Conservation (phyloP, 257 asterid genomes). For the Agastache rugosa region DNA sequence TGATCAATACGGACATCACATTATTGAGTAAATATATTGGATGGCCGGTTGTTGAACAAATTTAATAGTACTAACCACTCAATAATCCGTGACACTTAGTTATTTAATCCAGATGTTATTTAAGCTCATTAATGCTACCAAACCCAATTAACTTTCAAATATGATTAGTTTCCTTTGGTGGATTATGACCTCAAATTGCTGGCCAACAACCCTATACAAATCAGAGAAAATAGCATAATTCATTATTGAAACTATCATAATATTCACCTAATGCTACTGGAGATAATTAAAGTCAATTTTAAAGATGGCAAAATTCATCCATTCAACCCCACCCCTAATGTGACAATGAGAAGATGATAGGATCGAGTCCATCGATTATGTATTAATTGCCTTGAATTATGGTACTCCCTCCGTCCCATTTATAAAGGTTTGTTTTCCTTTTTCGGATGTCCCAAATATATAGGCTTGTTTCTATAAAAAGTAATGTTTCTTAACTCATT, state of each 20-base stretch:
- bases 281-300: conserved; percentile 15
- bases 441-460: too few species aligned
- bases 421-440: too few species aligned
- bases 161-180: conserved; percentile 37
- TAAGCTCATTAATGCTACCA: conserved; percentile 37
- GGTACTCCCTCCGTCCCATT: too few species aligned
- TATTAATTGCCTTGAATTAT: not conserved
- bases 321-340: not conserved
- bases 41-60: conserved; percentile 36
- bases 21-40: conserved; percentile 14
- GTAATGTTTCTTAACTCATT: too few species aligned
- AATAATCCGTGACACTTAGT: conserved; percentile 37
- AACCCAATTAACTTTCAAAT: conserved; percentile 38
- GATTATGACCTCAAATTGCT: conserved; percentile 39
- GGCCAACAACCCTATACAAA: conserved; percentile 45
- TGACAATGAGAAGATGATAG: not conserved
- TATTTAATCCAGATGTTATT: conserved; percentile 28
- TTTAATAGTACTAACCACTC: conserved; percentile 47
- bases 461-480: too few species aligned
- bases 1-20: not conserved
- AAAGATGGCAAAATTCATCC: not conserved
- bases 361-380: not conserved
- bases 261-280: conserved; percentile 23
- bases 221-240: not conserved
- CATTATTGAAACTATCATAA: not conserved